Evolutionary conservation across 2,329 filamentous ascomycete genomes (phyloP).

Genomic region (Trichoderma gracile): DNA sequence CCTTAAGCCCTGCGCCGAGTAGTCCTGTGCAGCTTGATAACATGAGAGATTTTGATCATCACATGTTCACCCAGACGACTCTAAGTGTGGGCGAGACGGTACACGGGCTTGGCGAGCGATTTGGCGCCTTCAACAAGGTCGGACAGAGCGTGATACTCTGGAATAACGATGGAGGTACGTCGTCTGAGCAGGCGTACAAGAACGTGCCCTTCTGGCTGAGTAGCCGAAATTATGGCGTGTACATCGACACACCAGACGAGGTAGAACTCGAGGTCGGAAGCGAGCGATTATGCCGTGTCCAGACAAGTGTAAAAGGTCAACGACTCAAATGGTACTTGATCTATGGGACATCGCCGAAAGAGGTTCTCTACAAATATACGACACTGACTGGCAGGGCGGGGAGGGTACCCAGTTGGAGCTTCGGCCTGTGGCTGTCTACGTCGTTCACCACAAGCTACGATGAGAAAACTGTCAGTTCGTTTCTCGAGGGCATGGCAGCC

Average conservation of each 20-base stretch:
- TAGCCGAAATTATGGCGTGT: constrained; percentile 73
- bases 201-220: constrained; percentile 70
- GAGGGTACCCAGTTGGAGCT: constrained; percentile 71
- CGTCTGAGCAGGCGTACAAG: constrained; percentile 71
- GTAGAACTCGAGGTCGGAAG: constrained; percentile 74
- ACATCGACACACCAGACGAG: constrained; percentile 69
- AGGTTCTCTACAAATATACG: constrained; percentile 68
- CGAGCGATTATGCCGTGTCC: constrained; percentile 69
- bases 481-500: constrained; percentile 68
- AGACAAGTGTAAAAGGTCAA: constrained; percentile 69
- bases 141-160: constrained; percentile 68
- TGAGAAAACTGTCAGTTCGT: constrained; percentile 65
- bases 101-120: constrained; percentile 74
- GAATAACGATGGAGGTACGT: constrained; percentile 66
- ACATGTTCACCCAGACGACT: constrained; percentile 58
- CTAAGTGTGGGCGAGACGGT: constrained; percentile 64
- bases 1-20: constrained; percentile 39
- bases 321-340: constrained; percentile 74
- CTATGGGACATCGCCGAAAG: constrained; percentile 69
- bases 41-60: constrained; percentile 51
- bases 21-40: constrained; percentile 40
- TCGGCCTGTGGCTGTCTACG: constrained; percentile 74
- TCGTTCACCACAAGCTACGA: constrained; percentile 74
- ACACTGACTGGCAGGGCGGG: constrained; percentile 65
- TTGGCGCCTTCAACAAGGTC: constrained; percentile 75